Evolutionary conservation across 2,329 filamentous ascomycete species (phyloP).

Genomic region (Fusarium dlaminii): DNA sequence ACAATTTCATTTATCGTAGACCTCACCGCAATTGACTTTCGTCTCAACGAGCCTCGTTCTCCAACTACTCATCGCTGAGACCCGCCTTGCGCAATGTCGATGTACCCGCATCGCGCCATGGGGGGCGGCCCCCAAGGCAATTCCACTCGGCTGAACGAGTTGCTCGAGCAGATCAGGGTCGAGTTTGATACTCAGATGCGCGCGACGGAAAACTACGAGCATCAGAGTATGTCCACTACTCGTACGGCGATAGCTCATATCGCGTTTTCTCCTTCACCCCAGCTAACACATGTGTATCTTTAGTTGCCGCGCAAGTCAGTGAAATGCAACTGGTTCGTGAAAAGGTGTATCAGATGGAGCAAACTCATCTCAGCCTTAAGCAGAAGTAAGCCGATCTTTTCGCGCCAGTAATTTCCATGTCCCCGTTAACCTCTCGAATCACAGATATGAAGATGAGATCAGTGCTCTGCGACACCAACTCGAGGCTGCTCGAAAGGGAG

Average conservation of each 20-base stretch:
- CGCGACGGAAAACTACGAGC: constrained; percentile 87
- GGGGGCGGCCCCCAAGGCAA: constrained; percentile 70
- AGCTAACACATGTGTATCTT: constrained; percentile 39
- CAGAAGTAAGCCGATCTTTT: constrained; percentile 73
- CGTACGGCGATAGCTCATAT: not conserved
- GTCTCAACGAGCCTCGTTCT: constrained; percentile 21
- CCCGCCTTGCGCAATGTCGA: constrained; percentile 63
- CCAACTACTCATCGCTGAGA: constrained; percentile 27
- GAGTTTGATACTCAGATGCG: constrained; percentile 90
- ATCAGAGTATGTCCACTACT: constrained; percentile 78
- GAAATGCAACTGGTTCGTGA: constrained; percentile 95
- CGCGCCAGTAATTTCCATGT: not conserved
- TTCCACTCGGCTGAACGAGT: constrained; percentile 80
- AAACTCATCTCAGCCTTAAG: constrained; percentile 87
- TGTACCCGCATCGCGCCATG: constrained; percentile 93
- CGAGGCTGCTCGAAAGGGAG: constrained; percentile 74
- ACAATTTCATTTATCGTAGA: not conserved
- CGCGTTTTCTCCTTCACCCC: constrained; percentile 16
- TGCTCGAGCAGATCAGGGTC: constrained; percentile 87
- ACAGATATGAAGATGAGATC: constrained; percentile 93
- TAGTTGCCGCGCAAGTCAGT: constrained; percentile 89
- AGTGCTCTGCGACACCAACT: constrained; percentile 87
- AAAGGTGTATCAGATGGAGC: constrained; percentile 93
- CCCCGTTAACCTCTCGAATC: constrained; percentile 3
- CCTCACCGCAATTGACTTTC: not conserved